A percentile compares a stretch with the other conserved stretches of the same genome.
Conservation (phyloP, 2,329 filamentous ascomycete species). For the Exserohilum rostratum region DNA sequence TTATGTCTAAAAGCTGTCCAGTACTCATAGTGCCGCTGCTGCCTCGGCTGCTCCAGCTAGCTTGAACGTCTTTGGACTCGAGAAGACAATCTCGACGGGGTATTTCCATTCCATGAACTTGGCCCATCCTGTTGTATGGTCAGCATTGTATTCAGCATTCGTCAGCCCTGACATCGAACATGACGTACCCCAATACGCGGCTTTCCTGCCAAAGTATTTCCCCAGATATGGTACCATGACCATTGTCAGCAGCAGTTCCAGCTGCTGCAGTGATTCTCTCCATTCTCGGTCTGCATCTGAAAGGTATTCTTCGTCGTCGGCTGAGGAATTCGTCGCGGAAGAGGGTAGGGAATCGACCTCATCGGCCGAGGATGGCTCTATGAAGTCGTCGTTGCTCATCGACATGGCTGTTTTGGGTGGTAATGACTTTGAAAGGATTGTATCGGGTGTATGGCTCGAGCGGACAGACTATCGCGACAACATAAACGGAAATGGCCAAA, state of each 20-base stretch:
- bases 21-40: constrained; percentile 50
- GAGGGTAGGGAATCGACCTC: constrained; percentile 59
- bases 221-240: constrained; percentile 91
- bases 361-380: constrained; percentile 47
- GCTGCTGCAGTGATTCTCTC: constrained; percentile 90
- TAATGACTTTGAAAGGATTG: not conserved
- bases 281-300: constrained; percentile 94
- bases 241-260: constrained; percentile 93
- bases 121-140: constrained; percentile 74
- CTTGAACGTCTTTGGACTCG: constrained; percentile 55
- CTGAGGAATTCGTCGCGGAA: constrained; percentile 57
- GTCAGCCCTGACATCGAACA: not conserved
- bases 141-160: constrained; percentile 1
- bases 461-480: constrained; percentile 22
- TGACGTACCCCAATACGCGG: constrained; percentile 90
- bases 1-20: not conserved
- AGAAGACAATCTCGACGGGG: constrained; percentile 71
- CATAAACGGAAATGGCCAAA: constrained; percentile 21
- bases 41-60: constrained; percentile 55
- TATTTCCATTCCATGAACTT: constrained; percentile 96
- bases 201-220: constrained; percentile 93
- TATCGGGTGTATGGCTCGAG: not conserved
- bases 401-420: constrained; percentile 37
- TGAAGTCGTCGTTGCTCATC: constrained; percentile 46
- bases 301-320: constrained; percentile 64